Evolutionary conservation across 129 eudicot genomes (phyloP).

Genomic region (Lonicera japonica): DNA sequence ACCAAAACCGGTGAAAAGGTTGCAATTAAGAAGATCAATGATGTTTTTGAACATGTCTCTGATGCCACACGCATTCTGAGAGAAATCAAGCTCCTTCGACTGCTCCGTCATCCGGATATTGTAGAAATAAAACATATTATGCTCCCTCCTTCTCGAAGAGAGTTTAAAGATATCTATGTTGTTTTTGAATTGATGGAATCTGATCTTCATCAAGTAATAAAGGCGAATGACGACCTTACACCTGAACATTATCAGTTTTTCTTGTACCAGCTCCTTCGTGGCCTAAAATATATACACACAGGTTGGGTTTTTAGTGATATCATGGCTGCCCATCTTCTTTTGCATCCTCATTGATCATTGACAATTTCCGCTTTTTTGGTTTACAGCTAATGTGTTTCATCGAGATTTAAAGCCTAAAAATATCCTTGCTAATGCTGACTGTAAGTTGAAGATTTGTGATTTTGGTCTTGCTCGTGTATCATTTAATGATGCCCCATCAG

Average conservation of each 20-base stretch:
- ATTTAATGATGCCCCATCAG: constrained; percentile 65
- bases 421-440: constrained; percentile 74
- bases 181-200: constrained; percentile 85
- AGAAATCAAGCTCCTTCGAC: constrained; percentile 89
- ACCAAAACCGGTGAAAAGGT: constrained; percentile 60
- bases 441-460: constrained; percentile 73
- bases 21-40: constrained; percentile 75
- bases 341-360: neutral
- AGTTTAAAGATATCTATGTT: constrained; percentile 65
- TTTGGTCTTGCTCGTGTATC: constrained; percentile 80
- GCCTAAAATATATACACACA: constrained; percentile 72
- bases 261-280: constrained; percentile 82
- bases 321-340: neutral
- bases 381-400: constrained; percentile 68
- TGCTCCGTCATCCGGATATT: constrained; percentile 79
- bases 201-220: constrained; percentile 81
- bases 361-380: neutral
- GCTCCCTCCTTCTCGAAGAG: constrained; percentile 91
- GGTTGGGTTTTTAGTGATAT: constrained; percentile 31
- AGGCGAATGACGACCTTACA: constrained; percentile 83
- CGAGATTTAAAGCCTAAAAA: constrained; percentile 77
- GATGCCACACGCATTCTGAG: constrained; percentile 84
- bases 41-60: constrained; percentile 87
- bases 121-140: constrained; percentile 80
- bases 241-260: constrained; percentile 86